Conservation (phyloP, 2,329 filamentous ascomycete genomes). For the Zymoseptoria passerinii region DNA sequence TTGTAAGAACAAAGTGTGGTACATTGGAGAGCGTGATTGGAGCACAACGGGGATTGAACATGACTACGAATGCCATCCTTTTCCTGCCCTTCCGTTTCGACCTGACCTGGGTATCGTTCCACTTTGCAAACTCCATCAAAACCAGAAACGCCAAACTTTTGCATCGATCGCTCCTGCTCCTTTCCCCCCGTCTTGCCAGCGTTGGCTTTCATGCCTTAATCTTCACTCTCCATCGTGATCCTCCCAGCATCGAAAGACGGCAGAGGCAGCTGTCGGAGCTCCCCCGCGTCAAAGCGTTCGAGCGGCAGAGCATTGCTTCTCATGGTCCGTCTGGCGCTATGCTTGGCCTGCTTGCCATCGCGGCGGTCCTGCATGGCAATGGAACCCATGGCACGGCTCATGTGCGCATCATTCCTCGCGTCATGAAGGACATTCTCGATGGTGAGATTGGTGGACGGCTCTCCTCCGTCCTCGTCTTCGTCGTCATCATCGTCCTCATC, state of each 20-base stretch:
- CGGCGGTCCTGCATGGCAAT: background rate
- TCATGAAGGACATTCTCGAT: background rate
- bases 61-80: background rate
- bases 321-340: background rate
- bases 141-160: background rate
- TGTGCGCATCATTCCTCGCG: background rate
- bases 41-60: background rate
- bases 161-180: background rate
- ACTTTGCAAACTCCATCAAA: background rate
- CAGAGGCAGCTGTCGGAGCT: background rate
- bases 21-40: no score
- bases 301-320: background rate
- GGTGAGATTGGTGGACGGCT: background rate
- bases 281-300: background rate
- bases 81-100: background rate
- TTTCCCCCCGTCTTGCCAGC: background rate
- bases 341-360: background rate
- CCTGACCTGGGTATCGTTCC: background rate
- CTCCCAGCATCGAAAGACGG: background rate
- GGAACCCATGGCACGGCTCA: background rate
- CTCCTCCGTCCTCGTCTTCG: background rate
- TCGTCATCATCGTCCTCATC: background rate
- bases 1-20: no score
- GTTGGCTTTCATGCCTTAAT: background rate
- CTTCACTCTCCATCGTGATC: background rate